These are phyloP conservation scores for Ocimum tenuiflorum DNA, from an alignment of 257 asterid species.

Conservation along the genomic window DNA sequence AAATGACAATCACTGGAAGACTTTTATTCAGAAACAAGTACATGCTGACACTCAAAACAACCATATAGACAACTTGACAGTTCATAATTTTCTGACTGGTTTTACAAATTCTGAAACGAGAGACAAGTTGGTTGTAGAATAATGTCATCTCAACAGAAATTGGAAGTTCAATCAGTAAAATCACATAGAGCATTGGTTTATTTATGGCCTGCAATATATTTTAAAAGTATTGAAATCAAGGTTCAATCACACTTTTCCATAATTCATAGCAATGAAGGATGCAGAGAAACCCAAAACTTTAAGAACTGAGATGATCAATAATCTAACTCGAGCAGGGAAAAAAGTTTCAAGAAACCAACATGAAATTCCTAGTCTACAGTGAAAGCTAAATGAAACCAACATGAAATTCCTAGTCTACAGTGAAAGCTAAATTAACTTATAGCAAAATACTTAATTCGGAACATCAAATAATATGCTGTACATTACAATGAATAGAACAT, in stretches of 20 bases:
- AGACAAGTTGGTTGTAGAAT: background rate
- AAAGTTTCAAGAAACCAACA: background rate
- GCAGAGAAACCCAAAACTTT: background rate
- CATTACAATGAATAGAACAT: background rate
- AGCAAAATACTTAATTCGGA: background rate
- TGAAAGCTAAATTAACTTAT: background rate
- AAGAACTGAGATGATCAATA: background rate
- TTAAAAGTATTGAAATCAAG: background rate
- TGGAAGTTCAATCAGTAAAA: background rate
- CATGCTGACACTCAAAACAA: background rate
- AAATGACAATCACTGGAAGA: background rate
- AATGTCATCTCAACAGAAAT: background rate
- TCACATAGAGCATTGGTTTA: background rate
- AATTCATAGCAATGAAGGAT: background rate
- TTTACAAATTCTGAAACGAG: background rate
- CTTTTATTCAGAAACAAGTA: background rate
- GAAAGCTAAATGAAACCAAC: background rate
- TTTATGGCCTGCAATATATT: background rate
- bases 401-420: background rate
- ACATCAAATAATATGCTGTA: background rate
- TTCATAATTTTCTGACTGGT: background rate
- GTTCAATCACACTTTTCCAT: background rate
- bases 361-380: background rate
- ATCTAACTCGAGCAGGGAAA: background rate
- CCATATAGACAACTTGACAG: background rate